Base-by-base conservation (phyloP, 2,329 filamentous ascomycete genomes). In the Coleophoma cylindrospora region DNA sequence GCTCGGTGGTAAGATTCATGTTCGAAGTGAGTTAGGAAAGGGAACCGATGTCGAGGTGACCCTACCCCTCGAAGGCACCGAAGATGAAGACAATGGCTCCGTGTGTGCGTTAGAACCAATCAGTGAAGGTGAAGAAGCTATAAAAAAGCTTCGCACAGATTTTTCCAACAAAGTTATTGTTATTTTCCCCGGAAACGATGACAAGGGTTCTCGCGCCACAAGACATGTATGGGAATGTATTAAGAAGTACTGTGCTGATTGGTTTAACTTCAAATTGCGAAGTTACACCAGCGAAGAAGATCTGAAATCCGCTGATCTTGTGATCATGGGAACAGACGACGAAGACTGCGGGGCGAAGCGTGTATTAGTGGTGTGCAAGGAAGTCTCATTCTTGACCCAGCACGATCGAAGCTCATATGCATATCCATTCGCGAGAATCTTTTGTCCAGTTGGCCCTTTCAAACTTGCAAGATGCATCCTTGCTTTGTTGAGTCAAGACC, bases 1-100 rank as follows among this genome's bases (percentile, higher is more conserved):
- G 32, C 68, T 87, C 0, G 73, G 76, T 21, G 84, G 83, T 1
- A 74, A 70, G 7, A 80, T 87, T 34, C 73, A 79, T n/a, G 73
- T 87, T 27, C 73, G 72, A 40, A 81, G 74, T 41, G 69, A 76
- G 46, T 67, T 73, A 9, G 72, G 73, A 2, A 70, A 74, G 40
- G 81, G 81, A 2, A 83, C 81, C 0, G 73, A 74, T 13, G 71
- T 83, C 2, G 71, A 69, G 10, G 73, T 81, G 8, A 70, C 66
- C 3, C 57, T 82, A 1, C 71, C 72, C 14, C 45, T 62, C 3
- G 54, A 59, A 33, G 53, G 47, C 27, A 40, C 44, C 5, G 40
- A 54, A 4, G 45, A 44, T 14, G 13, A 40, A 17, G 15, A 47
- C 11, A 27, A 6, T 27, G 27, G 27, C 27, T 27, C 13, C 36